Conservation (phyloP, 192 early-diverging fungal genomes). For the Coemansia sp. region DNA sequence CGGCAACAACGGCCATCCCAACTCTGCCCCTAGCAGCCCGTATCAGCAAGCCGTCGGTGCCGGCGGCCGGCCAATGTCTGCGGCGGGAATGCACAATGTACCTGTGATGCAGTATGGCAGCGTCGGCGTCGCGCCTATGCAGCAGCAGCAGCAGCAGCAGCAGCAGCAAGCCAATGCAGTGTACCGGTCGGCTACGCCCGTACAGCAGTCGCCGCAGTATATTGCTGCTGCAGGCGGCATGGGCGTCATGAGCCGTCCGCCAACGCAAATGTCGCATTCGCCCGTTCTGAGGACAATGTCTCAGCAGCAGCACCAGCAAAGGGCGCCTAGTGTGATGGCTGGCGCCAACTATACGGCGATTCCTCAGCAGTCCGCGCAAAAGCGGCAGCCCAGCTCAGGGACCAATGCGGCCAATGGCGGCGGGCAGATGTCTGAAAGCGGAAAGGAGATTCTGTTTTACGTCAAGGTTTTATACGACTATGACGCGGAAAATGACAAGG, state of each 20-base stretch:
- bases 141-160: too few species aligned
- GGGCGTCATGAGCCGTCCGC: constrained; percentile 25
- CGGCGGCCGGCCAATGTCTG: constrained; percentile 19
- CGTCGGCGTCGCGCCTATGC: too few species aligned
- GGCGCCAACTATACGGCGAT: constrained; percentile 4
- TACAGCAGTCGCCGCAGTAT: constrained; percentile 30
- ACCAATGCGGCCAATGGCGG: neutral
- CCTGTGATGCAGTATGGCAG: constrained; percentile 3
- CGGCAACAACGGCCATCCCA: neutral
- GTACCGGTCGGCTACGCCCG: constrained; percentile 9
- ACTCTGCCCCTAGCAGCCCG: constrained; percentile 34
- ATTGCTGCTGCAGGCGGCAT: constrained; percentile 2
- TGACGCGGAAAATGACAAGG: constrained; percentile 46
- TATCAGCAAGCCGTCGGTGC: constrained; percentile 19
- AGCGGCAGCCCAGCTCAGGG: too few species aligned
- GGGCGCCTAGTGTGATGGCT: constrained; percentile 42
- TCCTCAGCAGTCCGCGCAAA: constrained; percentile 4
- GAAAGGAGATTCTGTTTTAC: constrained; percentile 51
- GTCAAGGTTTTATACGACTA: constrained; percentile 56
- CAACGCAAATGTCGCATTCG: constrained; percentile 42
- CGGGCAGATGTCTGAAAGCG: constrained; percentile 17
- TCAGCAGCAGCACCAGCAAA: constrained; percentile 13
- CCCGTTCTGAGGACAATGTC: constrained; percentile 6
- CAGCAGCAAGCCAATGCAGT: neutral
- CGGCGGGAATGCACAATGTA: constrained; percentile 13